These are phyloP conservation scores for Fusarium sp. DNA, from an alignment of 2,329 filamentous ascomycete genomes.

Conservation along the genomic window DNA sequence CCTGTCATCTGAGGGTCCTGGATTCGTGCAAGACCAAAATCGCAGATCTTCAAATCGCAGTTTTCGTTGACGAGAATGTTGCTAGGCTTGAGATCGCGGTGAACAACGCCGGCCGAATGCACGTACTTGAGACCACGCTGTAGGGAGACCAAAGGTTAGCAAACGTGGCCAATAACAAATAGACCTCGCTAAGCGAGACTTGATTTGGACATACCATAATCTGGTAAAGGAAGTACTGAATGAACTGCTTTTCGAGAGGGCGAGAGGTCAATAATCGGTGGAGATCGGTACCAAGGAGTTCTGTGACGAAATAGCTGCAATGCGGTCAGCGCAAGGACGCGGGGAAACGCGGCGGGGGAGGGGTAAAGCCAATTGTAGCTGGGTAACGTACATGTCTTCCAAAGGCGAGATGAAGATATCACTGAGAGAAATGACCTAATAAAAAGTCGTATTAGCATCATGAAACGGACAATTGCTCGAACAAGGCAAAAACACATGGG, in stretches of 20 bases:
- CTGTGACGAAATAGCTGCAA: constrained; percentile 93
- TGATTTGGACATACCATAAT: constrained; percentile 78
- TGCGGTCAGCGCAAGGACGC: constrained; percentile 33
- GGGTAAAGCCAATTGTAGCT: constrained; percentile 27
- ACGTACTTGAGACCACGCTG: constrained; percentile 99
- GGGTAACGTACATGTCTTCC: constrained; percentile 86
- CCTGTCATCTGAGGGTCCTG: constrained; percentile 99
- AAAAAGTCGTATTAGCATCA: constrained; percentile 24
- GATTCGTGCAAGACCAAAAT: constrained; percentile 96
- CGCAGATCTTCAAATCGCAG: constrained; percentile 99
- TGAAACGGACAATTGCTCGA: constrained; percentile 18
- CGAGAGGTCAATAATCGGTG: constrained; percentile 94
- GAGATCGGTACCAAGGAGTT: constrained; percentile 95
- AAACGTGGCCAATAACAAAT: neutral
- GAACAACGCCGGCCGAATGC: constrained; percentile 96
- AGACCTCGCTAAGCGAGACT: neutral
- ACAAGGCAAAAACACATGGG: constrained; percentile 26
- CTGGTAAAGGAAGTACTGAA: constrained; percentile 99
- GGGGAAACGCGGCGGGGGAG: constrained; percentile 18
- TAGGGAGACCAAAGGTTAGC: constrained; percentile 18
- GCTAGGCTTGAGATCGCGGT: constrained; percentile 97
- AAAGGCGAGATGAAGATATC: constrained; percentile 99
- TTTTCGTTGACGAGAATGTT: constrained; percentile 99
- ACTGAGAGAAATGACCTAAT: constrained; percentile 93
- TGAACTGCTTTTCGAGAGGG: constrained; percentile 98